These are phyloP conservation scores for Ophiobolus disseminans DNA, from an alignment of 2,329 filamentous ascomycete genomes.

Conservation along the genomic window DNA sequence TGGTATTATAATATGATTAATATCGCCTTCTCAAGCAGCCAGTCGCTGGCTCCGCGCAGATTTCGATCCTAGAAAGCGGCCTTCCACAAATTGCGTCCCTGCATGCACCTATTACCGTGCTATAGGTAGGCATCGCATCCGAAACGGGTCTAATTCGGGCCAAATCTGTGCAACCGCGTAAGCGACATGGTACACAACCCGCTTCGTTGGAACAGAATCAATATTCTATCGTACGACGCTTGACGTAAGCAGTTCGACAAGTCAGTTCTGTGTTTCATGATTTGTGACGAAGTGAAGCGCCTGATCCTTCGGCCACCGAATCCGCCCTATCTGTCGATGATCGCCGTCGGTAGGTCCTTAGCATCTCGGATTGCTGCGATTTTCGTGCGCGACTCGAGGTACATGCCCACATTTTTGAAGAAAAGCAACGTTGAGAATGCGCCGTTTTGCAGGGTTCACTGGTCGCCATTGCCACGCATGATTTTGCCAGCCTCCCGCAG, in stretches of 20 bases:
- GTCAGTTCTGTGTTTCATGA: slow-evolving; percentile 17
- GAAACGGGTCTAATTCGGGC: slow-evolving; percentile 16
- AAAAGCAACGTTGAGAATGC: slow-evolving; percentile 12
- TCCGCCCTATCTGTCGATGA: slow-evolving; percentile 2
- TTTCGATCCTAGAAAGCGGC: slow-evolving; percentile 16
- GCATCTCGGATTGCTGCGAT: not conserved
- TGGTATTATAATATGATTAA: no score
- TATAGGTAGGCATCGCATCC: slow-evolving; percentile 11
- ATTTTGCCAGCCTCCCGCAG: slow-evolving; percentile 10
- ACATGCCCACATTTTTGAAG: no score
- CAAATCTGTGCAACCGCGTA: slow-evolving; percentile 20
- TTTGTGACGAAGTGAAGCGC: slow-evolving; percentile 6
- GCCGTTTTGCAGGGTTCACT: slow-evolving; percentile 12
- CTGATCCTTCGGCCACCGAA: slow-evolving; percentile 1
- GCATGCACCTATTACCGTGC: slow-evolving; percentile 16
- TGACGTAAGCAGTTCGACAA: slow-evolving; percentile 9
- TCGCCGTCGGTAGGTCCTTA: not conserved
- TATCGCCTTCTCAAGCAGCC: no score
- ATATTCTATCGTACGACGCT: slow-evolving; percentile 25
- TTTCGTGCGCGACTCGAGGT: slow-evolving; percentile 5
- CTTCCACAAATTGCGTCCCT: slow-evolving; percentile 16
- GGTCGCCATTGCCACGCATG: slow-evolving; percentile 2
- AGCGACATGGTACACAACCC: slow-evolving; percentile 20
- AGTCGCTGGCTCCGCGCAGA: slow-evolving; percentile 2
- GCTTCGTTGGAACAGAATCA: slow-evolving; percentile 14